Conservation (phyloP, 495 filamentous ascomycete species). For the Xylaria bambusicola region DNA sequence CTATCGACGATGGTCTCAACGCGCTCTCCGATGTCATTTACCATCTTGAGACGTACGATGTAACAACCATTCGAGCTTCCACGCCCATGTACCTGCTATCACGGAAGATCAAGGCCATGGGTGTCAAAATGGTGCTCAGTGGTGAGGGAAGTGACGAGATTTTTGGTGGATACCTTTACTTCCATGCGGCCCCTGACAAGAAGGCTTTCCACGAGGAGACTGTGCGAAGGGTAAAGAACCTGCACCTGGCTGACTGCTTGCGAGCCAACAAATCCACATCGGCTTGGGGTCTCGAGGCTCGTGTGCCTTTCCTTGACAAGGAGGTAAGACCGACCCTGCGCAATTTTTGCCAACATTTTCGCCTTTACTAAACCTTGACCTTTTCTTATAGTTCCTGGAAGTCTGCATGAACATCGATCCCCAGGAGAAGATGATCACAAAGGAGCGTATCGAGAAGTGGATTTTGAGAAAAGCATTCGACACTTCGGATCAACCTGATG, state of each 20-base stretch:
- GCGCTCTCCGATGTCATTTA: slow-evolving; percentile 96
- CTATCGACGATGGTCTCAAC: slow-evolving; percentile 92
- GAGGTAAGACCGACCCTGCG: slow-evolving; percentile 52
- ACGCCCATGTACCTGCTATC: slow-evolving; percentile 98
- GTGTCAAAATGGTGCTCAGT: slow-evolving; percentile 98
- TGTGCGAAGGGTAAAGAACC: slow-evolving; percentile 87
- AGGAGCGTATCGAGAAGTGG: slow-evolving; percentile 93
- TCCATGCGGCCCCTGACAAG: slow-evolving; percentile 89
- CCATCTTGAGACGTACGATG: slow-evolving; percentile 96
- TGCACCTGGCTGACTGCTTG: slow-evolving; percentile 92
- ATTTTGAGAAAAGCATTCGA: slow-evolving; percentile 97
- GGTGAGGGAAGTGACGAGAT: slow-evolving; percentile 98
- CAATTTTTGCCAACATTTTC: background rate
- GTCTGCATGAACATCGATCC: slow-evolving; percentile 90
- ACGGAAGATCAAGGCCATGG: slow-evolving; percentile 98
- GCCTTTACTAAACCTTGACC: slow-evolving; percentile 9
- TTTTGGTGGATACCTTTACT: slow-evolving; percentile 98
- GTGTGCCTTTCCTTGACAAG: slow-evolving; percentile 97
- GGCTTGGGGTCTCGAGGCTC: slow-evolving; percentile 98
- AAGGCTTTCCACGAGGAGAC: slow-evolving; percentile 92
- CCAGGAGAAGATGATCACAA: slow-evolving; percentile 89
- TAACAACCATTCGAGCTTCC: slow-evolving; percentile 96
- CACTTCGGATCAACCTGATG: slow-evolving; percentile 77
- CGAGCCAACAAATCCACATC: slow-evolving; percentile 98
- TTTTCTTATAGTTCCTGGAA: slow-evolving; percentile 86